Conservation (phyloP, 768 basidiomycete species). For the Mycena capillaripes region DNA sequence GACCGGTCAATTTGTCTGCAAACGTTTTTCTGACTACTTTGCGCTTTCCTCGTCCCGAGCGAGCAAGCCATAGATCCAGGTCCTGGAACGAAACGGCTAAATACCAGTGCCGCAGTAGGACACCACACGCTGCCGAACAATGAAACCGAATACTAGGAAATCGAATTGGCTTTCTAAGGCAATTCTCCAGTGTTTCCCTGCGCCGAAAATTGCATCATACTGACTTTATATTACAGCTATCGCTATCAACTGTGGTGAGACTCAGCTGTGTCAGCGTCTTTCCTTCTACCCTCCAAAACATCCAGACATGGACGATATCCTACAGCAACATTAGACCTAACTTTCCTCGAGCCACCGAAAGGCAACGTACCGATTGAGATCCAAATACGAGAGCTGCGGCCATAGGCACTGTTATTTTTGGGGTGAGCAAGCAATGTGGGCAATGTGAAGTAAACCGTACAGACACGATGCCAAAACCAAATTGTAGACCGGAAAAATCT, state of each 20-base stretch:
- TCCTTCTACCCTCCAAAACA: conserved; percentile 6
- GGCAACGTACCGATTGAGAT: conserved; percentile 13
- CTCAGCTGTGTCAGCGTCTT: neutral
- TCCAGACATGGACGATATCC: conserved; percentile 15
- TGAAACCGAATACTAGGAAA: too few relatives aligned
- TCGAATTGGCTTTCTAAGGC: too few relatives aligned
- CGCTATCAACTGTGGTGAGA: neutral
- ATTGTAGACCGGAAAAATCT: conserved; percentile 11
- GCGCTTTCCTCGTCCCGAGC: too few relatives aligned
- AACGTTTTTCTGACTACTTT: too few relatives aligned
- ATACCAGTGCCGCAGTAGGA: too few relatives aligned
- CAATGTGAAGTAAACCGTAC: neutral
- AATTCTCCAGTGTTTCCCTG: too few relatives aligned
- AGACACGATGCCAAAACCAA: conserved; percentile 10
- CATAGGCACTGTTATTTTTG: neutral
- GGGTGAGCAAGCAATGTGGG: neutral
- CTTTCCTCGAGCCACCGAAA: neutral
- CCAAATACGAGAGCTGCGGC: conserved; percentile 19
- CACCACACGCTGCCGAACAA: too few relatives aligned
- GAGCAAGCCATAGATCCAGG: too few relatives aligned
- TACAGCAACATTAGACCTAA: neutral
- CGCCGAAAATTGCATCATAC: too few relatives aligned
- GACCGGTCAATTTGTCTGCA: too few relatives aligned
- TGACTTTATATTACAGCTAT: too few relatives aligned
- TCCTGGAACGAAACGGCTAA: too few relatives aligned